Evolutionary conservation across 495 filamentous ascomycete genomes (phyloP).

Genomic region (Xylaria curta): DNA sequence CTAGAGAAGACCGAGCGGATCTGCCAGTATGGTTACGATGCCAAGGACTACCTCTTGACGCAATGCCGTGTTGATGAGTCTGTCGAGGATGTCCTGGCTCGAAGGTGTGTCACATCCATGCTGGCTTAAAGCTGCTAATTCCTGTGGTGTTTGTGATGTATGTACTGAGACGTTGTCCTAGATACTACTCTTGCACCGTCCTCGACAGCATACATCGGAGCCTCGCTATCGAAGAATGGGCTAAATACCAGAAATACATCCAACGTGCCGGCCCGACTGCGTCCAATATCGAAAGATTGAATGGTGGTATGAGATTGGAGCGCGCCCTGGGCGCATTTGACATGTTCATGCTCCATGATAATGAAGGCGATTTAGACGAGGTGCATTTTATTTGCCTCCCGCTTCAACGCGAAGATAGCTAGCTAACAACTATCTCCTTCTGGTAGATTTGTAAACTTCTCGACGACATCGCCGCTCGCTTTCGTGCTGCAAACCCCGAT

Average conservation of each 20-base stretch:
- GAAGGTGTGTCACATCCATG: conserved; percentile 62
- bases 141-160: conserved; percentile 8
- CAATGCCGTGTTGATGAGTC: conserved; percentile 65
- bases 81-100: conserved; percentile 76
- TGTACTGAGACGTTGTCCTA: conserved; percentile 41
- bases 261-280: conserved; percentile 49
- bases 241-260: conserved; percentile 49
- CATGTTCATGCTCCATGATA: conserved; percentile 78
- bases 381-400: conserved; percentile 47
- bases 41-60: conserved; percentile 79
- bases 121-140: background rate
- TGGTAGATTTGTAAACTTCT: conserved; percentile 65
- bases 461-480: conserved; percentile 63
- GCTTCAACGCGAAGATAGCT: conserved; percentile 9
- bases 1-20: conserved; percentile 73
- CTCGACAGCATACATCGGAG: conserved; percentile 82
- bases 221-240: conserved; percentile 79
- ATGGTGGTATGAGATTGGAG: conserved; percentile 65
- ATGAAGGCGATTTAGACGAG: conserved; percentile 74
- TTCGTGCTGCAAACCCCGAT: conserved; percentile 56
- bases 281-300: conserved; percentile 36
- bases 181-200: conserved; percentile 75
- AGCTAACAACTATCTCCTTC: conserved; percentile 14
- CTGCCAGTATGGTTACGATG: conserved; percentile 78
- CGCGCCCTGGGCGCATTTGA: conserved; percentile 82